phyloP scores from a whole-genome alignment of 1,139 yeast species.

The Lodderomyces beijingensis region DNA sequence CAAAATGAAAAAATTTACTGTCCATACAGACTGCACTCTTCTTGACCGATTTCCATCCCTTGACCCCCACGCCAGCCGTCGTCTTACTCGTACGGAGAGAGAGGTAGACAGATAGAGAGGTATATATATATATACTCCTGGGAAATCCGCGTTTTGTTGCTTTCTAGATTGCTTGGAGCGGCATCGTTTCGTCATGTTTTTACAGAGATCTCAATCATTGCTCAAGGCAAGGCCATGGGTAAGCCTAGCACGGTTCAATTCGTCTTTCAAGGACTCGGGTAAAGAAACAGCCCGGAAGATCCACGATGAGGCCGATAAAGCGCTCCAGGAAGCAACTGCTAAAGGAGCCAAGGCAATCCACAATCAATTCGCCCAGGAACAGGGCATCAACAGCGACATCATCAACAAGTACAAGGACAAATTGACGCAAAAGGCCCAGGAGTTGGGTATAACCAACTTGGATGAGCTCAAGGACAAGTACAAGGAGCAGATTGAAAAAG shows the following conservation, averaged over 20 bases:
- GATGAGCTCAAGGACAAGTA: slow-evolving; percentile 62
- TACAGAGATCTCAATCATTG: not conserved
- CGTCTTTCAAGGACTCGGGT: slow-evolving; percentile 5
- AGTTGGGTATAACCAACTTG: slow-evolving; percentile 39
- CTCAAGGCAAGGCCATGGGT: slow-evolving; percentile 1
- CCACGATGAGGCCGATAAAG: slow-evolving; percentile 1
- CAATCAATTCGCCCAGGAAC: slow-evolving; percentile 4
- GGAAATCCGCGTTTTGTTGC: too few species aligned
- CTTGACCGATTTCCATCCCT: too few species aligned
- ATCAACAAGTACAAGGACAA: slow-evolving; percentile 26
- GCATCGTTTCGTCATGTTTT: too few species aligned
- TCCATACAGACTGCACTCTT: too few species aligned
- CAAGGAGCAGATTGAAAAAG: slow-evolving; percentile 56
- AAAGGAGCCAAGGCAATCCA: slow-evolving; percentile 1
- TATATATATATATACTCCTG: too few species aligned
- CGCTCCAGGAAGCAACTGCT: slow-evolving; percentile 1
- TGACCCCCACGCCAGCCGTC: too few species aligned
- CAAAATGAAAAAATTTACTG: too few species aligned
- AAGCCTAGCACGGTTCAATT: slow-evolving; percentile 5
- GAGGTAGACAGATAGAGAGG: too few species aligned
- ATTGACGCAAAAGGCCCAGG: slow-evolving; percentile 33
- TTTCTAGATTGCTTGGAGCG: too few species aligned
- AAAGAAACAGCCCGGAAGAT: slow-evolving; percentile 2
- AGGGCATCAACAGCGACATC: slow-evolving; percentile 10
- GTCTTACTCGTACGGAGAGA: too few species aligned